A percentile compares a stretch with the other conserved stretches of the same genome.
phyloP scores from a whole-genome alignment of 768 basidiomycete genomes.

The Pisolithus marmoratus region DNA sequence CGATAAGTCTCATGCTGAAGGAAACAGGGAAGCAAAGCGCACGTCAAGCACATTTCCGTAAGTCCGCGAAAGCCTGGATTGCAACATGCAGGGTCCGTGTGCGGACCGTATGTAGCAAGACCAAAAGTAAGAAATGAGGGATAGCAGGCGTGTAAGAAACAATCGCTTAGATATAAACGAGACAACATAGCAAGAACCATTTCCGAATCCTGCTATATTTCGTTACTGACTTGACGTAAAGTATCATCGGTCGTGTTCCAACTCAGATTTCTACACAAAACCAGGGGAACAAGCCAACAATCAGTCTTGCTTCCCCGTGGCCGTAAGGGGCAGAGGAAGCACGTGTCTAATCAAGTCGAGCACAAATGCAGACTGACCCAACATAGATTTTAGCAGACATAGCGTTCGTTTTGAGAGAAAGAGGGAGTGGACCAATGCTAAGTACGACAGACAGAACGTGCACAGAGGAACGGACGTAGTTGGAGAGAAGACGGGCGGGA shows the following conservation, averaged over 20 bases:
- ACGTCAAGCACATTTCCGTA: slow-evolving; percentile 90
- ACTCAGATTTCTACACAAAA: slow-evolving; percentile 78
- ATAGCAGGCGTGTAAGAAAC: slow-evolving; percentile 23
- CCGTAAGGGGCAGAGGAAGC: slow-evolving; percentile 38
- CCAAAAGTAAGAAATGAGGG: slow-evolving; percentile 19
- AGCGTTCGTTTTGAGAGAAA: slow-evolving; percentile 25
- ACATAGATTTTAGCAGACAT: slow-evolving; percentile 89
- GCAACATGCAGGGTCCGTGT: slow-evolving; percentile 8
- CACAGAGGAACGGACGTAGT: slow-evolving; percentile 48
- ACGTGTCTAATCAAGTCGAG: slow-evolving; percentile 36
- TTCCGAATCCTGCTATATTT: slow-evolving; percentile 29
- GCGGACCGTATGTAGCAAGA: slow-evolving; percentile 12
- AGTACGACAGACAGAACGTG: slow-evolving; percentile 50
- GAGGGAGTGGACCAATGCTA: slow-evolving; percentile 25
- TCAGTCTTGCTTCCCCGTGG: slow-evolving; percentile 49
- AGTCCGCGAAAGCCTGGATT: slow-evolving; percentile 71
- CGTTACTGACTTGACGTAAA: slow-evolving; percentile 78
- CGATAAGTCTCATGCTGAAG: slow-evolving; percentile 17
- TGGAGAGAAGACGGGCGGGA: slow-evolving; percentile 35
- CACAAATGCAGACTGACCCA: slow-evolving; percentile 78
- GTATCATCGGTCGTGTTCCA: slow-evolving; percentile 95
- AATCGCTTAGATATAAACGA: slow-evolving; percentile 26
- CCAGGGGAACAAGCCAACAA: slow-evolving; percentile 36
- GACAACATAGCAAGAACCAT: slow-evolving; percentile 42
- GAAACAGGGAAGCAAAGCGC: slow-evolving; percentile 46